Percentiles rank a stretch among this genome's conserved stretches.
Evolutionary conservation across 1,139 yeast genomes (phyloP).

Genomic region (Saccharomyces hybrid): DNA sequence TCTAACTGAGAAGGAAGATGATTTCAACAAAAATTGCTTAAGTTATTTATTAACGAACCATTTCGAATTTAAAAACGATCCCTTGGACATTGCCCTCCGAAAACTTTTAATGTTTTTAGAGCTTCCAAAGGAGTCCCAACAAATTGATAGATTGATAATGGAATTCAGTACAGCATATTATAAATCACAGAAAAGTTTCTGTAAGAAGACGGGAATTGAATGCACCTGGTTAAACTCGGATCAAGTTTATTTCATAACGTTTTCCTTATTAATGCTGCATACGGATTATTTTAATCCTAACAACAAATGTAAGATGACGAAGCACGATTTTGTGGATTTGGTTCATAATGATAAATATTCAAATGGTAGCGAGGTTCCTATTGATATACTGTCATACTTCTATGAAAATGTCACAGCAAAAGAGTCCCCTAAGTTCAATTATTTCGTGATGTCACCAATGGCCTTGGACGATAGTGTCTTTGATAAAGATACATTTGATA

Average conservation of each 20-base stretch:
- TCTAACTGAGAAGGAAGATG: slow-evolving; percentile 34
- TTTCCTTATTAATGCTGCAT: slow-evolving; percentile 57
- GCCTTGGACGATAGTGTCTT: not conserved
- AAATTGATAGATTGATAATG: slow-evolving; percentile 56
- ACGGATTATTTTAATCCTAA: slow-evolving; percentile 61
- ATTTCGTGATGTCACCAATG: not conserved
- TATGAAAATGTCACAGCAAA: slow-evolving; percentile 56
- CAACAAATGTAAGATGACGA: slow-evolving; percentile 57
- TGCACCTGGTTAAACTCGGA: slow-evolving; percentile 33
- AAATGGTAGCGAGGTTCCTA: slow-evolving; percentile 30
- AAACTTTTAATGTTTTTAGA: slow-evolving; percentile 48
- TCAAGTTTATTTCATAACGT: slow-evolving; percentile 52
- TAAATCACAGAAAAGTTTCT: slow-evolving; percentile 28
- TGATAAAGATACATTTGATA: not conserved
- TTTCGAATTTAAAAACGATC: slow-evolving; percentile 45
- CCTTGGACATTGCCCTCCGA: slow-evolving; percentile 56
- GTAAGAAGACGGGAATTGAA: not conserved
- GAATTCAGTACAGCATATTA: slow-evolving; percentile 46
- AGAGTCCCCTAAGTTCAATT: slow-evolving; percentile 38
- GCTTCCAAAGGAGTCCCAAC: slow-evolving; percentile 63
- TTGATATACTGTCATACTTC: slow-evolving; percentile 43
- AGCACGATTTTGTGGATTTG: slow-evolving; percentile 46
- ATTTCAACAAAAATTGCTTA: slow-evolving; percentile 35
- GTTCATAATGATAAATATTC: slow-evolving; percentile 36
- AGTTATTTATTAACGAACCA: slow-evolving; percentile 33